Evolutionary conservation across 805 yeast genomes (phyloP).

Genomic region (Cyberlindnera euphorbiae): DNA sequence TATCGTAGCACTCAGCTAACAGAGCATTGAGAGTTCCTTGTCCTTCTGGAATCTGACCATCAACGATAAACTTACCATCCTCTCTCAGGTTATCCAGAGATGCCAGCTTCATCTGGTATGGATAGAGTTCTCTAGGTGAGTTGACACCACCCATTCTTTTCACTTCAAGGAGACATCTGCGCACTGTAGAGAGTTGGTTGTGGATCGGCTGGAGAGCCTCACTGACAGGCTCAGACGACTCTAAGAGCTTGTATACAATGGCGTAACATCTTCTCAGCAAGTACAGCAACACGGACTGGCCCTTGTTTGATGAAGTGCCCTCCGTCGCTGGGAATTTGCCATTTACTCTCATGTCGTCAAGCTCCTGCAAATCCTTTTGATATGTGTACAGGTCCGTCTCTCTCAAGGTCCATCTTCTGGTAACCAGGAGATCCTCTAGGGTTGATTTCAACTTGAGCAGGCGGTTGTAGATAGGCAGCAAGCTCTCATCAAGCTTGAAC

Average conservation of each 20-base stretch:
- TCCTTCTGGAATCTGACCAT: slow-evolving; percentile 92
- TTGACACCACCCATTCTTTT: slow-evolving; percentile 90
- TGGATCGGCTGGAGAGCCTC: slow-evolving; percentile 92
- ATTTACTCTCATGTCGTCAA: slow-evolving; percentile 67
- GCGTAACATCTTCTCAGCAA: slow-evolving; percentile 88
- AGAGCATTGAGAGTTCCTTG: slow-evolving; percentile 93
- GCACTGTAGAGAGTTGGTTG: slow-evolving; percentile 87
- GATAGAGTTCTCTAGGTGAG: slow-evolving; percentile 84
- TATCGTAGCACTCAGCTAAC: slow-evolving; percentile 91
- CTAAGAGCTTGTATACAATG: slow-evolving; percentile 80
- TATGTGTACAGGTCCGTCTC: slow-evolving; percentile 89
- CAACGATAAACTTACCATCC: slow-evolving; percentile 90
- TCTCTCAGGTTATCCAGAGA: slow-evolving; percentile 79
- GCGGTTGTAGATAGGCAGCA: slow-evolving; percentile 57
- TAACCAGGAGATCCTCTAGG: slow-evolving; percentile 77
- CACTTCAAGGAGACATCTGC: slow-evolving; percentile 84
- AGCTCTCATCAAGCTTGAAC: slow-evolving; percentile 41
- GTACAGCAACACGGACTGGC: slow-evolving; percentile 64
- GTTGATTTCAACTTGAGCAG: slow-evolving; percentile 63
- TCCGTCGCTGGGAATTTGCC: slow-evolving; percentile 44
- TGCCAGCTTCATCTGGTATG: slow-evolving; percentile 91
- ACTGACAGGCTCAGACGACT: slow-evolving; percentile 90
- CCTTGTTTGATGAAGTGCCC: slow-evolving; percentile 34
- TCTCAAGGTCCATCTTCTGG: slow-evolving; percentile 96
- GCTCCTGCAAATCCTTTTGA: slow-evolving; percentile 65